Percentiles rank a stretch among this genome's conserved stretches.
Evolutionary conservation across 441 rosid species (phyloP).

Genomic region (Croton laevigatus): DNA sequence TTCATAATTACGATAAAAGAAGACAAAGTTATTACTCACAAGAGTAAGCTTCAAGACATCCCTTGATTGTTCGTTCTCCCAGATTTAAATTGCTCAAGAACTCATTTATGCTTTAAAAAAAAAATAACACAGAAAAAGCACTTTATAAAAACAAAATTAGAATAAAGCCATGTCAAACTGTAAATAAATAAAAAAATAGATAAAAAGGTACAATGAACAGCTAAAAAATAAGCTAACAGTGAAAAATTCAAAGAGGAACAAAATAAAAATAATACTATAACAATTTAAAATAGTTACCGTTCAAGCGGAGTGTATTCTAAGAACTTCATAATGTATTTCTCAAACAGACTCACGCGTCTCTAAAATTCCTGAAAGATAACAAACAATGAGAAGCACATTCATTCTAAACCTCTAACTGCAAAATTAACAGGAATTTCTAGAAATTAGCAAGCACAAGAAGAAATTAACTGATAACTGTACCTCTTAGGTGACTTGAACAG

Average conservation of each 20-base stretch:
- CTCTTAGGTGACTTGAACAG: neutral
- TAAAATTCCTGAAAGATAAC: neutral
- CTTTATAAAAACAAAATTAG: constrained; percentile 8
- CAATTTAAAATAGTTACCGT: constrained; percentile 40
- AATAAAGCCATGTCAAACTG: too few species aligned
- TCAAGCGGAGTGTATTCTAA: constrained; percentile 83
- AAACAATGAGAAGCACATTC: neutral
- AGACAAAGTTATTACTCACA: constrained; percentile 42
- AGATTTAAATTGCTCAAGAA: constrained; percentile 68
- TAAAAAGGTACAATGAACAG: neutral
- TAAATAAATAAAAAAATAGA: neutral
- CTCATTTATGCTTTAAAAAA: constrained; percentile 55
- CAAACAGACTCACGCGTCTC: neutral
- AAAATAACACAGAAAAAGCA: neutral
- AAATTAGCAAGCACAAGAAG: neutral
- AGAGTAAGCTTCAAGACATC: constrained; percentile 86
- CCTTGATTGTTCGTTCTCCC: constrained; percentile 77
- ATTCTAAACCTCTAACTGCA: neutral
- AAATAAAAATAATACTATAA: neutral
- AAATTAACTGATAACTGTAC: constrained; percentile 4
- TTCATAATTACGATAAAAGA: neutral
- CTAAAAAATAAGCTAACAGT: neutral
- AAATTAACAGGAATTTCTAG: neutral
- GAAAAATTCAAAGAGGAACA: neutral
- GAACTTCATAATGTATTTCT: constrained; percentile 57